Conservation (phyloP, 2,329 filamentous ascomycete species). For the Aquanectria penicillioides region DNA sequence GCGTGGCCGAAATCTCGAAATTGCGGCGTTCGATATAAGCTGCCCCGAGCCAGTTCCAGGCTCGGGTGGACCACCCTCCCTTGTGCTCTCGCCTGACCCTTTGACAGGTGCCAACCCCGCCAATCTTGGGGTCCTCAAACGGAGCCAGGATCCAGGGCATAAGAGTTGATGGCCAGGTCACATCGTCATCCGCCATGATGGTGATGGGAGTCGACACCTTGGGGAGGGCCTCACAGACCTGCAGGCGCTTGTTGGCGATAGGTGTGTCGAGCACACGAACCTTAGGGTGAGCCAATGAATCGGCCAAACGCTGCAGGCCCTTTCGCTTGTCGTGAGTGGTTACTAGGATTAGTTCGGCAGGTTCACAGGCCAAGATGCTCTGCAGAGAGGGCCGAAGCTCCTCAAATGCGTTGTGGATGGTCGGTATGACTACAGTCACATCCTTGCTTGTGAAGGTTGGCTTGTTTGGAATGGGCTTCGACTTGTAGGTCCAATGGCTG, state of each 20-base stretch:
- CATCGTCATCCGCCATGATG: slow-evolving; percentile 94
- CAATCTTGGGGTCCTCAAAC: slow-evolving; percentile 85
- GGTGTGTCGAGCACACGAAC: slow-evolving; percentile 80
- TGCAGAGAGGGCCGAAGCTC: slow-evolving; percentile 84
- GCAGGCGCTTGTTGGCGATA: slow-evolving; percentile 94
- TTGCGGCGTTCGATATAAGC: slow-evolving; percentile 94
- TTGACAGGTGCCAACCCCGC: slow-evolving; percentile 93
- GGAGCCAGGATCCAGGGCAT: slow-evolving; percentile 93
- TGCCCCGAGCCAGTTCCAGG: slow-evolving; percentile 91
- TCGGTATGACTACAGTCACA: slow-evolving; percentile 94
- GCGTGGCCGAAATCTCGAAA: slow-evolving; percentile 96
- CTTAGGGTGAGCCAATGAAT: slow-evolving; percentile 66
- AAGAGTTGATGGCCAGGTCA: slow-evolving; percentile 87
- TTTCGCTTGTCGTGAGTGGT: slow-evolving; percentile 84
- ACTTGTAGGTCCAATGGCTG: slow-evolving; percentile 88
- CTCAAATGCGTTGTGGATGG: slow-evolving; percentile 86
- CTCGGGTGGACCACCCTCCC: slow-evolving; percentile 66
- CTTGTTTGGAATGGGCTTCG: slow-evolving; percentile 82
- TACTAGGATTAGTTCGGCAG: slow-evolving; percentile 81
- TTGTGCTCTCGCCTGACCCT: slow-evolving; percentile 77
- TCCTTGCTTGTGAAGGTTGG: slow-evolving; percentile 83
- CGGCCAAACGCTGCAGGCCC: slow-evolving; percentile 73
- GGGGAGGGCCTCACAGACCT: slow-evolving; percentile 91
- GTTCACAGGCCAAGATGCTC: slow-evolving; percentile 77
- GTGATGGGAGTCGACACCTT: slow-evolving; percentile 86